Evolutionary conservation across 1,139 yeast genomes (phyloP), one percentile per base, ranked within the genome.

Genomic region (Debaryomyces sp.): DNA sequence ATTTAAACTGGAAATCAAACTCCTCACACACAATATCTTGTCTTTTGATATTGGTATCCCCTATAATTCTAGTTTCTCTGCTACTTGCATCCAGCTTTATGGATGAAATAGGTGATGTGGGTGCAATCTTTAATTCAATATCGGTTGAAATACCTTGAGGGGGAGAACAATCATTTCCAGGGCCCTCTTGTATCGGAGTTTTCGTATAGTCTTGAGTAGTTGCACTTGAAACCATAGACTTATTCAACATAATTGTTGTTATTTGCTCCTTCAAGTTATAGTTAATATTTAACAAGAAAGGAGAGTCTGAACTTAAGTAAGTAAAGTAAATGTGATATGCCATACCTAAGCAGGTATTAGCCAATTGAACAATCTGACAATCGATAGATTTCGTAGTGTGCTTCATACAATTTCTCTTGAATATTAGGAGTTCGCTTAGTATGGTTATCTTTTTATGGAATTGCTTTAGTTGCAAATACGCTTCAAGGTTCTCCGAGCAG

Each of bases 401-500:
- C 45, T 15, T 44, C 38, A 36, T 49, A 47, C 42, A 56, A 57
- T 32, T 51, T 50, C 29, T 57, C 50, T 50, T 63, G 51, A 41
- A 55, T 34, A 43, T 56, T 64, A 52, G 59, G 44, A 56, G 49
- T 33, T 58, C 64, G 13, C 57, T 57, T 41, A 64, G 54, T 2
- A 55, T 42, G 4, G 44, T 44, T 6, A 62, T 50, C 37, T 60
- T 63, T 45, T 58, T 62, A n/a, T 59, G 64, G 50, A 66, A 80
- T 40, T 76, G 75, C 41, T 70, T 69, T 43, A 89, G 72, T 49
- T 84, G 89, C 41, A 77, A 65, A 61, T 83, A 89, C 12, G 88
- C 91, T 55, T 85, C 84, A 18, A 90, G 67, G 57, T 89, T 90
- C 61, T 92, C 98, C 4, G 78, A 79, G 62, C 96, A 89, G 52